Evolutionary conservation across 1,284 basidiomycete genomes (phyloP).

Genomic region (Thecaphora thlaspeos): DNA sequence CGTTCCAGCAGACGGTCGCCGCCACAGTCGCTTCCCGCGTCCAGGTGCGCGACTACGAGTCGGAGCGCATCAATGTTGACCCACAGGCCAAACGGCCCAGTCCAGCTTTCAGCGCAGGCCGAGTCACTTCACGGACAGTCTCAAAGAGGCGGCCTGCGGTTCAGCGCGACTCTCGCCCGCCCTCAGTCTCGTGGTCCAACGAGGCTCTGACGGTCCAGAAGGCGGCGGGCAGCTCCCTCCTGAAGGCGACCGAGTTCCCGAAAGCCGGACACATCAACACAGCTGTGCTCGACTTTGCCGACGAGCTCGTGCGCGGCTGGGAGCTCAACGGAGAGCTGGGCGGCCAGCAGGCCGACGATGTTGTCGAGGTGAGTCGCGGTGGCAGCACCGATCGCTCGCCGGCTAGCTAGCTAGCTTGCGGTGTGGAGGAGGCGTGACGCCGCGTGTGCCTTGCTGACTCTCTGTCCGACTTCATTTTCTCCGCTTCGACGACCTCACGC

Average conservation of each 20-base stretch:
- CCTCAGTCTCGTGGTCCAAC: conserved; percentile 46
- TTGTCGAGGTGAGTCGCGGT: conserved; percentile 25
- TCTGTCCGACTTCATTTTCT: too few relatives aligned
- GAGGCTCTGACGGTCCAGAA: conserved; percentile 41
- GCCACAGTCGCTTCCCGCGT: conserved; percentile 43
- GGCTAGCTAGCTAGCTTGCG: too few relatives aligned
- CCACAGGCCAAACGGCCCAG: conserved; percentile 21
- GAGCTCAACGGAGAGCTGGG: conserved; percentile 60
- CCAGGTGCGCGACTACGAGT: conserved; percentile 44
- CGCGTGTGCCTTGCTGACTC: too few relatives aligned
- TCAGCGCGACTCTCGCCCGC: conserved; percentile 23
- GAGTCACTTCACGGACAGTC: conserved; percentile 41
- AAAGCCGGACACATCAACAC: conserved; percentile 76
- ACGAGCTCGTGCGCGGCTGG: conserved; percentile 79
- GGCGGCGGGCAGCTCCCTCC: conserved; percentile 33
- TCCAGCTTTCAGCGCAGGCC: conserved; percentile 17
- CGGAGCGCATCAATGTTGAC: conserved; percentile 32
- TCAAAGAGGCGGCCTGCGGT: conserved; percentile 43
- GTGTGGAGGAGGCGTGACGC: too few relatives aligned
- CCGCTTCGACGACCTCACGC: not conserved
- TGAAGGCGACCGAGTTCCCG: conserved; percentile 70
- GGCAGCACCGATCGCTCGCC: too few relatives aligned
- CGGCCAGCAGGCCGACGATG: conserved; percentile 49
- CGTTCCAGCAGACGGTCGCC: conserved; percentile 43
- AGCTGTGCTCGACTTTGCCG: conserved; percentile 78